phyloP scores from a whole-genome alignment of 1,139 yeast genomes.

The Blastobotrys serpentis region DNA sequence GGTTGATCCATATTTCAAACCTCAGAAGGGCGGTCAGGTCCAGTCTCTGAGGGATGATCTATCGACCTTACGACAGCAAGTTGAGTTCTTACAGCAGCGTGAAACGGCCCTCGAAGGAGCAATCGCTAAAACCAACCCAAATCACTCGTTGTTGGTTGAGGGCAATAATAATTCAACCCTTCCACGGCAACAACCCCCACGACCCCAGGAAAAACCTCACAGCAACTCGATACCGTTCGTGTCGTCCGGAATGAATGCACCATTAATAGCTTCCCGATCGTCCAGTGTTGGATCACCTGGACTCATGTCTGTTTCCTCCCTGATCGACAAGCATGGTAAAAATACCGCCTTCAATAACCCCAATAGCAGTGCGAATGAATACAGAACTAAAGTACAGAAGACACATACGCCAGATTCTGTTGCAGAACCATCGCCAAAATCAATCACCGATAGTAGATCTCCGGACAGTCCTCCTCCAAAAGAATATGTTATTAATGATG shows the following conservation, averaged over 20 bases:
- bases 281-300: not conserved
- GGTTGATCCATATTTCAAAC: slow-evolving; percentile 88
- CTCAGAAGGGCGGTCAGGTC: slow-evolving; percentile 87
- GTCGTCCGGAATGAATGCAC: not conserved
- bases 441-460: not conserved
- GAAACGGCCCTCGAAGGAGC: slow-evolving; percentile 30
- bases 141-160: slow-evolving; percentile 17
- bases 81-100: slow-evolving; percentile 71
- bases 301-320: not conserved
- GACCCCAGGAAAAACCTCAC: slow-evolving; percentile 6
- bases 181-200: slow-evolving; percentile 4
- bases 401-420: not conserved
- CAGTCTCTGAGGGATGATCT: slow-evolving; percentile 82
- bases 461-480: slow-evolving; percentile 10
- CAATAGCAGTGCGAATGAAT: no score
- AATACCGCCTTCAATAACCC: no score
- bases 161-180: not conserved
- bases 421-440: slow-evolving; percentile 6
- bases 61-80: slow-evolving; percentile 73
- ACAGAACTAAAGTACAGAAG: not conserved
- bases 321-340: not conserved
- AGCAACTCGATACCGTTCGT: not conserved
- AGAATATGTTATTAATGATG: slow-evolving; percentile 67
- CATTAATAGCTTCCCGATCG: not conserved
- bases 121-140: slow-evolving; percentile 28